phyloP scores from a whole-genome alignment of 2,329 filamentous ascomycete species.

The Dactylonectria estremocensis region DNA sequence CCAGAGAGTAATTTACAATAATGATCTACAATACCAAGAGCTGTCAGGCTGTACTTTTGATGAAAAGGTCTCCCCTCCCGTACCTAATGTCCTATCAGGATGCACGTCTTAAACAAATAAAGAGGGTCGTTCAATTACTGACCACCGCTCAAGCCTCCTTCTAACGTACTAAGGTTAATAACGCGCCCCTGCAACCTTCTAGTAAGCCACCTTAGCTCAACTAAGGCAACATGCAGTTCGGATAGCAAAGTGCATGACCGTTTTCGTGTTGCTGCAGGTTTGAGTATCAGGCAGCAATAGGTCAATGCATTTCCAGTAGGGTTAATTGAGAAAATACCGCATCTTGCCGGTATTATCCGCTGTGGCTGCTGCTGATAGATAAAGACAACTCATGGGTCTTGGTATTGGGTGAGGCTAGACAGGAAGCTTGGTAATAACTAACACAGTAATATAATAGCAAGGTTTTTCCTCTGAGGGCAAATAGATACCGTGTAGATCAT shows the following conservation, averaged over 20 bases:
- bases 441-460: not conserved
- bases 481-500: too few species aligned
- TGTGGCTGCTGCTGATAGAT: not conserved
- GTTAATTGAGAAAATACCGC: not conserved
- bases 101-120: conserved; percentile 1
- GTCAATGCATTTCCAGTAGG: not conserved
- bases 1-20: too few species aligned
- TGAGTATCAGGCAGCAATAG: not conserved
- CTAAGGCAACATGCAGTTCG: not conserved
- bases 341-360: not conserved
- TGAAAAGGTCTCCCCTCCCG: conserved; percentile 7
- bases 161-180: not conserved
- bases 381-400: not conserved
- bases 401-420: not conserved
- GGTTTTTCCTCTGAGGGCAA: not conserved
- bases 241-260: not conserved
- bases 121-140: not conserved
- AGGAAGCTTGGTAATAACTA: not conserved
- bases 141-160: not conserved
- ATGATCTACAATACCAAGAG: too few species aligned
- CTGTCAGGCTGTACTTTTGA: conserved; percentile 8
- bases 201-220: not conserved
- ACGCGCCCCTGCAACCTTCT: too few species aligned
- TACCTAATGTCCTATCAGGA: not conserved
- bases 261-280: not conserved